Conservation (phyloP, 345 rosid species). For the Brassica incana region DNA sequence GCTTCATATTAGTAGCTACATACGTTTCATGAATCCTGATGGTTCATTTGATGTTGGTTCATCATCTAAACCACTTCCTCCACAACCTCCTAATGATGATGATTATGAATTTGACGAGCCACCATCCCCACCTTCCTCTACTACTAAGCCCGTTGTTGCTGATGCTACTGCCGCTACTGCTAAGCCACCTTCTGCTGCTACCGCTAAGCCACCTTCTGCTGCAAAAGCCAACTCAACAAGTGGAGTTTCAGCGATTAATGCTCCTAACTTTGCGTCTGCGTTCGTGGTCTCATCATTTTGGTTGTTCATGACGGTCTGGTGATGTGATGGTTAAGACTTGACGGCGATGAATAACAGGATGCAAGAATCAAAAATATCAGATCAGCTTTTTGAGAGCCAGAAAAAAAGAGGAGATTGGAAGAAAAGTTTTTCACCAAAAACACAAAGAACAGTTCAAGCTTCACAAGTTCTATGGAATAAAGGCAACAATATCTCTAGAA, state of each 20-base stretch:
- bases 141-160: conserved; percentile 3
- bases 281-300: conserved; percentile 23
- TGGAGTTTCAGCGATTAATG: conserved; percentile 1
- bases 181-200: neutral
- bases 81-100: conserved; percentile 26
- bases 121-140: conserved; percentile 15
- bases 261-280: conserved; percentile 5
- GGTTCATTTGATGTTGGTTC: neutral
- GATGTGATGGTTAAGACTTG: conserved; percentile 15
- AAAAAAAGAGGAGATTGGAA: neutral
- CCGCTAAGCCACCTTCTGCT: neutral
- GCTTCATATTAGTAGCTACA: conserved; percentile 56
- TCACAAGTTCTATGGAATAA: neutral
- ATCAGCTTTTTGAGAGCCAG: neutral
- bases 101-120: neutral
- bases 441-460: neutral
- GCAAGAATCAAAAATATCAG: conserved; percentile 2
- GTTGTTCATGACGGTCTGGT: conserved; percentile 19
- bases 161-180: neutral
- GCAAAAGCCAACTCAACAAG: neutral
- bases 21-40: conserved; percentile 19
- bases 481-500: neutral
- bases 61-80: conserved; percentile 14
- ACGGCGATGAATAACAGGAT: conserved; percentile 5
- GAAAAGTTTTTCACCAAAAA: neutral